Base-by-base conservation (phyloP, 345 rosid genomes). In the Salix dunnii region DNA sequence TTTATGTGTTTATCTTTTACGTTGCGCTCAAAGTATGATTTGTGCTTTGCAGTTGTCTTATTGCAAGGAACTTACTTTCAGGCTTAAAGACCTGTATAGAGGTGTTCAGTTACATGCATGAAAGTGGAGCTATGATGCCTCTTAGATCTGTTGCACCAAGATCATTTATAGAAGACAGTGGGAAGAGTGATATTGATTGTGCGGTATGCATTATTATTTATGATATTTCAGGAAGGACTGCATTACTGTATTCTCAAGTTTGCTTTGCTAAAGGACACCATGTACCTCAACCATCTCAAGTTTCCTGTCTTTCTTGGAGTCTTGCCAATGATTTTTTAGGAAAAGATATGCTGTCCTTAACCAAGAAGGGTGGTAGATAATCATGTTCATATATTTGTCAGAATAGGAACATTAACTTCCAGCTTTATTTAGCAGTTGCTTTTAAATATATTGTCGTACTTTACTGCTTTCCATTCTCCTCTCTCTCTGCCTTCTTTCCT, bases 41-140 rank as follows among this genome's bases (percentile, higher is more conserved):
- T 70, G 79, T 68, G 68, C 68, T 79, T 74, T 82, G 82, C 93
- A 96, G 99, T 83, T 96, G 99, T 87, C 98, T 96, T 81, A 96
- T 96, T 70, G 94, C 99, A 66, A 93, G 97, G 82, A 96, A 96
- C 84, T 78, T 96, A 76, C 99, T 96, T 79, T 89, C 92, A 83
- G 99, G 99, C 82, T 86, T 96, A 86, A 96, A 90, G 91, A 90
- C 96, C 85, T 96, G 99, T 83, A 78, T 87, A 74, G 99, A 96
- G 81, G 94, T 96, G 67, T 90, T 89, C 18, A 86, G 70, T 76
- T 93, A 91, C 90, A 96, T 93, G 99, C 86, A 85, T 77, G 90
- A 90, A 62, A 84, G 85, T 81, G 93, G 89, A 81, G 80, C 90
- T 83, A 86, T 91, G 70, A 63, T 85, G 83, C 72, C 86, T 74